phyloP scores from a whole-genome alignment of 768 basidiomycete genomes.

The Mycena galericulata region DNA sequence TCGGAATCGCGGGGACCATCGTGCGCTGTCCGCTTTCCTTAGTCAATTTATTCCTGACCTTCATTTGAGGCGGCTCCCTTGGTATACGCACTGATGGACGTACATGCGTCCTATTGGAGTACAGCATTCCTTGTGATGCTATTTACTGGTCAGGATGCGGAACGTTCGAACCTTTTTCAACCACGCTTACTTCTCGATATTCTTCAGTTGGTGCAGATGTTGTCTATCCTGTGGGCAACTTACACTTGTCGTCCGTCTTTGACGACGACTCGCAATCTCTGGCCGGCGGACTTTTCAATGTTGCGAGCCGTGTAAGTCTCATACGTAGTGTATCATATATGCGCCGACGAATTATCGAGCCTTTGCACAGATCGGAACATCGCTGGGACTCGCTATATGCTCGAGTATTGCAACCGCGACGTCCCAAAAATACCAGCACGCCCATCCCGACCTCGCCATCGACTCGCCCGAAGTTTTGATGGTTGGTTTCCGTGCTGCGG shows the following conservation, averaged over 20 bases:
- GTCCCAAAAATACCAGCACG: background rate
- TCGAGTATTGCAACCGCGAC: constrained; percentile 41
- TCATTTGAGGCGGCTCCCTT: constrained; percentile 42
- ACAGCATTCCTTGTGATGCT: constrained; percentile 47
- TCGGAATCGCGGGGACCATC: constrained; percentile 42
- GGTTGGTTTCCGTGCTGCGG: constrained; percentile 48
- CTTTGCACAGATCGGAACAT: constrained; percentile 45
- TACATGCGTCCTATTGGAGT: constrained; percentile 46
- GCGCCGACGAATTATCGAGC: background rate
- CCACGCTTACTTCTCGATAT: background rate
- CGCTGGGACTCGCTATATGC: constrained; percentile 47
- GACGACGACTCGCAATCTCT: constrained; percentile 48
- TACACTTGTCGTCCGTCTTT: constrained; percentile 45
- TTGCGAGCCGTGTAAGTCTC: constrained; percentile 48
- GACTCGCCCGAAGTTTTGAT: constrained; percentile 41
- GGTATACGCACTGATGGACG: constrained; percentile 48
- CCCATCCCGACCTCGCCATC: background rate
- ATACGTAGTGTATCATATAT: too few species aligned
- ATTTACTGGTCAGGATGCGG: constrained; percentile 39
- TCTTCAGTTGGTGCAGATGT: constrained; percentile 42
- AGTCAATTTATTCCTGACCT: background rate
- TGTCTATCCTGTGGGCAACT: constrained; percentile 47
- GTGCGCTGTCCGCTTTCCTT: constrained; percentile 35
- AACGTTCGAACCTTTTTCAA: too few species aligned
- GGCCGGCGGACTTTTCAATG: constrained; percentile 50